Percentiles rank a stretch among this genome's conserved stretches.
Conservation (phyloP, 2,329 filamentous ascomycete species). For the Tolypocladium inflatum region DNA sequence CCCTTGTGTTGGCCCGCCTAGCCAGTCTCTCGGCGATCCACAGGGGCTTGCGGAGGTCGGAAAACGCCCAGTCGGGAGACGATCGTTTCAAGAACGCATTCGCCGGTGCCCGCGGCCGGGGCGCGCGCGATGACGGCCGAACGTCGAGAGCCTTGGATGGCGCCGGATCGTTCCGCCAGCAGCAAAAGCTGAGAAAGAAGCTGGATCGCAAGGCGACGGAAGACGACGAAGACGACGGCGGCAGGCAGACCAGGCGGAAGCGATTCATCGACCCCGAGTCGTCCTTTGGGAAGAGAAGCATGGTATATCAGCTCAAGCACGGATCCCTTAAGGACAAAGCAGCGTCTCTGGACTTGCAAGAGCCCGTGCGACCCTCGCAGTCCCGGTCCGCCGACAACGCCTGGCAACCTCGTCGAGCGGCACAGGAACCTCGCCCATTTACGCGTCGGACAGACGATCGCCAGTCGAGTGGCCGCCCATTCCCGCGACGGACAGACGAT, state of each 20-base stretch:
- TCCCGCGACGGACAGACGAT: not conserved
- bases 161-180: constrained; percentile 18
- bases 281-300: constrained; percentile 43
- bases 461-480: not conserved
- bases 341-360: constrained; percentile 12
- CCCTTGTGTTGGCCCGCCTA: constrained; percentile 12
- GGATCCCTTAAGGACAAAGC: constrained; percentile 24
- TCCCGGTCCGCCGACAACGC: not conserved
- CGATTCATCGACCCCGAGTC: constrained; percentile 42
- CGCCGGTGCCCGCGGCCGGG: not conserved
- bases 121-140: not conserved
- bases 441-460: not conserved
- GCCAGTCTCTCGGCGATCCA: constrained; percentile 57
- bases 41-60: constrained; percentile 48
- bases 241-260: constrained; percentile 35
- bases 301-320: constrained; percentile 44
- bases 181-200: constrained; percentile 42
- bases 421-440: not conserved
- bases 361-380: constrained; percentile 12
- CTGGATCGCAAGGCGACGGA: constrained; percentile 31
- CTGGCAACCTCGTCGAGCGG: not conserved
- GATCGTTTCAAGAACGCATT: not conserved
- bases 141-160: constrained; percentile 19
- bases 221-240: constrained; percentile 19
- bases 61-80: constrained; percentile 21